Conservation (phyloP, 768 basidiomycete species). For the Phylloporus sp. region DNA sequence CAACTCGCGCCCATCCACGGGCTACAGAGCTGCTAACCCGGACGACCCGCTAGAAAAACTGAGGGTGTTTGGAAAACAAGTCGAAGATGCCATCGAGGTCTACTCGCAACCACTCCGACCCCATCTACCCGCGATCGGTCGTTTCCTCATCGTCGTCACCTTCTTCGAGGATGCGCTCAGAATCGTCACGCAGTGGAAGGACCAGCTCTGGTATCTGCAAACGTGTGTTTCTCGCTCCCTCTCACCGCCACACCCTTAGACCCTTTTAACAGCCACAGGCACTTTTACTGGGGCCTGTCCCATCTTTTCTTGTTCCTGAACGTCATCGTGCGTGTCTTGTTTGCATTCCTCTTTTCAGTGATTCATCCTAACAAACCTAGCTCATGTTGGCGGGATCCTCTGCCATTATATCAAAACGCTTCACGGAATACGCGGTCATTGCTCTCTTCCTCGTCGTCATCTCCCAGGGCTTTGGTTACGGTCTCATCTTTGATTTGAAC, state of each 20-base stretch:
- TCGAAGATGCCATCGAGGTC: constrained; percentile 91
- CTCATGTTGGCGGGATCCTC: constrained; percentile 84
- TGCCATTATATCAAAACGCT: constrained; percentile 80
- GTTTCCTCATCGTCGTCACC: constrained; percentile 96
- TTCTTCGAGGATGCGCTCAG: constrained; percentile 96
- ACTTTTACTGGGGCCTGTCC: constrained; percentile 93
- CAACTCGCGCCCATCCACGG: constrained; percentile 61
- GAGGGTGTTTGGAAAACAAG: constrained; percentile 59
- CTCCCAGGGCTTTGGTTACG: constrained; percentile 96
- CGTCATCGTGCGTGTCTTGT: constrained; percentile 64
- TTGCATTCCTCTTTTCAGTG: neutral
- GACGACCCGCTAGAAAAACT: constrained; percentile 81
- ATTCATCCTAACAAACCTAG: constrained; percentile 37
- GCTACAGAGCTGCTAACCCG: constrained; percentile 76
- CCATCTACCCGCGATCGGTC: constrained; percentile 88
- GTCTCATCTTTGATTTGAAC: constrained; percentile 98
- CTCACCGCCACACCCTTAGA: constrained; percentile 5
- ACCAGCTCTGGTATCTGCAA: constrained; percentile 98
- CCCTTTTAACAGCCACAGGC: constrained; percentile 64
- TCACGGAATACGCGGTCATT: constrained; percentile 84
- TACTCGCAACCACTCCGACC: constrained; percentile 92
- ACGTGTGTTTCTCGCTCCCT: constrained; percentile 50
- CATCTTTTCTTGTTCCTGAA: constrained; percentile 91
- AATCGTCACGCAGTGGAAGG: constrained; percentile 91
- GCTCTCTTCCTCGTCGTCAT: constrained; percentile 89